phyloP scores from a whole-genome alignment of 257 asterid species.

The Rhazya stricta region DNA sequence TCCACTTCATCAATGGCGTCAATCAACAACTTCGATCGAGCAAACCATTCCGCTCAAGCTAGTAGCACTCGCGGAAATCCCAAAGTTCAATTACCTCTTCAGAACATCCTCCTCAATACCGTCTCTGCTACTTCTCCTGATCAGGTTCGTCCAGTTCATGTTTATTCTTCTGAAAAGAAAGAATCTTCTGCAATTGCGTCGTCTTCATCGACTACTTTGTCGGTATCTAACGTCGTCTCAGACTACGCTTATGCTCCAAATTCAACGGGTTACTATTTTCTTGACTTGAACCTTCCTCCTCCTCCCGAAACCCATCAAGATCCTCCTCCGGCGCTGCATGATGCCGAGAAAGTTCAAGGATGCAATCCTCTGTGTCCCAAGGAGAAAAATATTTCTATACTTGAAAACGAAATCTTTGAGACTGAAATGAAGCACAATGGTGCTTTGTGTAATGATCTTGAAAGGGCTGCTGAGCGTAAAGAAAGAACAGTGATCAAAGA shows the following conservation, averaged over 20 bases:
- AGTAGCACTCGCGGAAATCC: not conserved
- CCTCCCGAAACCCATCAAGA: not conserved
- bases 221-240: not conserved
- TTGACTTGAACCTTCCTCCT: not conserved
- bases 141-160: not conserved
- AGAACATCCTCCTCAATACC: not conserved
- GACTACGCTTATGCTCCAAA: not conserved
- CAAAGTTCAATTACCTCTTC: not conserved
- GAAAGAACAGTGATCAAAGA: not conserved
- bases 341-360: not conserved
- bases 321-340: not conserved
- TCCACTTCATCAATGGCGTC: conserved; percentile 6
- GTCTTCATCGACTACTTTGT: not conserved
- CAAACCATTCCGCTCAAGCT: not conserved
- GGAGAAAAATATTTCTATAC: not conserved
- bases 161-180: not conserved
- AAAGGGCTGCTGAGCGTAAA: not conserved
- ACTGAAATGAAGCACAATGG: not conserved
- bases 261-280: not conserved
- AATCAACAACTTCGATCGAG: not conserved
- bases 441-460: not conserved
- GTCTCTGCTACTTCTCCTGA: not conserved
- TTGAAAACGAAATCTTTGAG: not conserved
- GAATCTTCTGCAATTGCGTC: not conserved
- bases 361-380: not conserved